Percentiles rank a stretch among this genome's conserved stretches.
phyloP scores from a whole-genome alignment of 345 rosid species.

The Ailanthus altissimus region DNA sequence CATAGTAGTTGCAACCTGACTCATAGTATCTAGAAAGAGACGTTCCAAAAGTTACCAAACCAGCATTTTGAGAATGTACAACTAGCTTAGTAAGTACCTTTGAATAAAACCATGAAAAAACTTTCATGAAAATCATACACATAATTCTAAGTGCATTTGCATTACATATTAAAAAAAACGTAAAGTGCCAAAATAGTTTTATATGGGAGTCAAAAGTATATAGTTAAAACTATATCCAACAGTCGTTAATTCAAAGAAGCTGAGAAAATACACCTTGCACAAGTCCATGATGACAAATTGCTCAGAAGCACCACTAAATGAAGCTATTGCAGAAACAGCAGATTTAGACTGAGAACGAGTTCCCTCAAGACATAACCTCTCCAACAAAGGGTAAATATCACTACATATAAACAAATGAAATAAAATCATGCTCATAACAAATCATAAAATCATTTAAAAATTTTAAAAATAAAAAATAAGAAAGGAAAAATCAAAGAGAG shows the following conservation, averaged over 20 bases:
- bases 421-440: neutral
- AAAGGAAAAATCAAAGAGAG: neutral
- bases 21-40: too few species aligned
- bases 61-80: too few species aligned
- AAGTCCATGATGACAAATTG: constrained; percentile 49
- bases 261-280: constrained; percentile 59
- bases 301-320: constrained; percentile 56
- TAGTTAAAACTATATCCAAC: constrained; percentile 1
- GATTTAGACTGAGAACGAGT: constrained; percentile 77
- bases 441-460: constrained; percentile 10
- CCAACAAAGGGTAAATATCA: constrained; percentile 62
- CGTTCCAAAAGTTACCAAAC: too few species aligned
- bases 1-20: too few species aligned
- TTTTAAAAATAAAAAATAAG: neutral
- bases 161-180: neutral
- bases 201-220: neutral
- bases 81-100: too few species aligned
- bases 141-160: neutral
- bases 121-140: neutral
- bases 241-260: neutral
- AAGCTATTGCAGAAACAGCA: constrained; percentile 84
- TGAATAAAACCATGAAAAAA: neutral
- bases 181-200: neutral
- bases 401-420: constrained; percentile 42
- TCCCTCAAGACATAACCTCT: constrained; percentile 70